Evolutionary conservation across 768 basidiomycete species (phyloP).

Genomic region (Leccinum variicolor): DNA sequence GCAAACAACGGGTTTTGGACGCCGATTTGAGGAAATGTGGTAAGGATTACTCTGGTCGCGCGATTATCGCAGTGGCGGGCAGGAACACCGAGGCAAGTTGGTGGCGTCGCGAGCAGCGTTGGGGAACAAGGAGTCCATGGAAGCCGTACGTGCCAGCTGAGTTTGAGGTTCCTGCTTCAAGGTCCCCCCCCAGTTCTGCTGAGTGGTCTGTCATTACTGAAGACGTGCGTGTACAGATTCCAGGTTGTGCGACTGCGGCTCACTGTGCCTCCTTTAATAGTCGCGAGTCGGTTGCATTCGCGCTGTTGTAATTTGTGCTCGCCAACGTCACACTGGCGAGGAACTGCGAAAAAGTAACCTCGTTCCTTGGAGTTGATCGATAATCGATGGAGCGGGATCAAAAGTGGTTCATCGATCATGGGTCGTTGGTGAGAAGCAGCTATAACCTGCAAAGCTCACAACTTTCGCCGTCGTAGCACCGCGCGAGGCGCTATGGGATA

Average conservation of each 20-base stretch:
- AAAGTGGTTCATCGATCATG: background rate
- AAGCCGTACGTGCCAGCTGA: background rate
- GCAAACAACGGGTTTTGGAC: background rate
- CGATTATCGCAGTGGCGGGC: background rate
- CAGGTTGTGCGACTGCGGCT: background rate
- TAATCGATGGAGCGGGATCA: background rate
- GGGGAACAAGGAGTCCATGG: background rate
- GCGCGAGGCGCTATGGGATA: background rate
- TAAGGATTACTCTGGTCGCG: background rate
- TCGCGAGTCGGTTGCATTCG: background rate
- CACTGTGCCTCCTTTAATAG: background rate
- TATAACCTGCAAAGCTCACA: background rate
- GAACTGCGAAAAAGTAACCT: background rate
- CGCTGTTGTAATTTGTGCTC: background rate
- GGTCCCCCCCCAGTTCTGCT: background rate
- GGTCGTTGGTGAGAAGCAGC: background rate
- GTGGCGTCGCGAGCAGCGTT: background rate
- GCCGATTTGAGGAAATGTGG: background rate
- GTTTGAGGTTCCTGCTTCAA: background rate
- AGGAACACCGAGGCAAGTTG: background rate
- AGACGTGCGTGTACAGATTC: background rate
- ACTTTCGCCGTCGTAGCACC: background rate
- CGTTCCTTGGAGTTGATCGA: background rate
- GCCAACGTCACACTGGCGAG: background rate
- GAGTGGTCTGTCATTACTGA: background rate